phyloP scores from a whole-genome alignment of 805 yeast species.

The Lipomyces orientalis region DNA sequence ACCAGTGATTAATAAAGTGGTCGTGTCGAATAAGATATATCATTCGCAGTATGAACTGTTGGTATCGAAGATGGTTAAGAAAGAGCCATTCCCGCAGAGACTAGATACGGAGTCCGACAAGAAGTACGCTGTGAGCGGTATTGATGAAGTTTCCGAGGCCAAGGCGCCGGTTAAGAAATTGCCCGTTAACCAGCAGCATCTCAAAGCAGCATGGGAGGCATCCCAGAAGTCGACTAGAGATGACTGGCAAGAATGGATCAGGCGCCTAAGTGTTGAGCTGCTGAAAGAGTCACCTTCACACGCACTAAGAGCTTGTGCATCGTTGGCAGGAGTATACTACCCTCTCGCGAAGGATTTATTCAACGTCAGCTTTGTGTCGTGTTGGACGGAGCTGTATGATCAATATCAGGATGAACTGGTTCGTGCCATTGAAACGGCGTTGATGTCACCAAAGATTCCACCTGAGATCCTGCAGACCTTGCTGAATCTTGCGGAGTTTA shows the following conservation, averaged over 20 bases:
- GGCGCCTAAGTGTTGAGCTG: slow-evolving; percentile 81
- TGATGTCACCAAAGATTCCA: slow-evolving; percentile 88
- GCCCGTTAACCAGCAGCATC: slow-evolving; percentile 66
- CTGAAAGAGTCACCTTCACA: slow-evolving; percentile 93
- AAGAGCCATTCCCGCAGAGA: slow-evolving; percentile 84
- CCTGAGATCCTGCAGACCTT: slow-evolving; percentile 94
- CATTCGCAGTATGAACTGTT: slow-evolving; percentile 79
- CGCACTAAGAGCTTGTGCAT: slow-evolving; percentile 90
- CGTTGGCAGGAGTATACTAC: slow-evolving; percentile 81
- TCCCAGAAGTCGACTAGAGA: slow-evolving; percentile 86
- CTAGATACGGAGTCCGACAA: slow-evolving; percentile 64
- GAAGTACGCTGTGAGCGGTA: slow-evolving; percentile 53
- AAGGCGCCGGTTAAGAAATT: slow-evolving; percentile 75
- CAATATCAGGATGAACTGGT: slow-evolving; percentile 89
- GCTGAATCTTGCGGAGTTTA: slow-evolving; percentile 87
- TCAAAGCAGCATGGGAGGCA: slow-evolving; percentile 91
- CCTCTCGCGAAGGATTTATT: slow-evolving; percentile 90
- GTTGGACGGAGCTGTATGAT: slow-evolving; percentile 91
- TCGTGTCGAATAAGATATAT: slow-evolving; percentile 65
- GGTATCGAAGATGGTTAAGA: slow-evolving; percentile 74
- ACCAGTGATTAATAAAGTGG: slow-evolving; percentile 72
- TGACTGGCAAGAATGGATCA: slow-evolving; percentile 98
- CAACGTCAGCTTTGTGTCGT: slow-evolving; percentile 92
- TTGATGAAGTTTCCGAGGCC: slow-evolving; percentile 61
- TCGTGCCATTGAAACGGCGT: slow-evolving; percentile 81